A percentile compares a stretch with the other conserved stretches of the same genome.
These are phyloP conservation scores for Pseudozyma sp. DNA, from an alignment of 1,284 basidiomycete genomes.

Conservation along the genomic window DNA sequence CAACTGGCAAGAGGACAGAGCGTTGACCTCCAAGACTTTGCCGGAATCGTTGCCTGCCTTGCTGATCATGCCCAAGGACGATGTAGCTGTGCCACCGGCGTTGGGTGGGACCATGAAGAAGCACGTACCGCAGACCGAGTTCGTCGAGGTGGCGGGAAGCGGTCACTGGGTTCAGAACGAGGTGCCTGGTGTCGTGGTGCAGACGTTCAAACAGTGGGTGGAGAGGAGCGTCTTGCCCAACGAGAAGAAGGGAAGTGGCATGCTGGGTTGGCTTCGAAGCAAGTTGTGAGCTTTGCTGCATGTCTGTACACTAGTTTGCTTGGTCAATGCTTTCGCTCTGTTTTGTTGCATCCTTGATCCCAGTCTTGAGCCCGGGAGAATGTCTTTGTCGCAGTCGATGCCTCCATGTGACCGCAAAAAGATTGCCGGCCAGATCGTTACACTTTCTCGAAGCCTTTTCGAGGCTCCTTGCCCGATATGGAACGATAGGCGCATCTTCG, in stretches of 20 bases:
- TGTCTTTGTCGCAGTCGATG: not conserved
- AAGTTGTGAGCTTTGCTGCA: constrained; percentile 17
- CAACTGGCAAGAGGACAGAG: constrained; percentile 54
- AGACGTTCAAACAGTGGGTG: constrained; percentile 46
- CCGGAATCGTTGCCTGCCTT: constrained; percentile 44
- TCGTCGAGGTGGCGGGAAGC: constrained; percentile 35
- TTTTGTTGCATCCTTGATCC: too few species aligned
- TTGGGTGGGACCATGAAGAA: constrained; percentile 44
- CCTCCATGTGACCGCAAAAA: too few species aligned
- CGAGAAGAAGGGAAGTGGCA: constrained; percentile 38
- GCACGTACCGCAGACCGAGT: constrained; percentile 43
- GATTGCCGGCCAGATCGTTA: too few species aligned
- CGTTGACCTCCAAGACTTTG: constrained; percentile 26
- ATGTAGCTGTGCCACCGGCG: constrained; percentile 47
- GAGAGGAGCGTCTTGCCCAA: constrained; percentile 40
- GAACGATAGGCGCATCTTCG: constrained; percentile 1
- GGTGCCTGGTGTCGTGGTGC: constrained; percentile 39
- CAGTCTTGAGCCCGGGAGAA: too few species aligned
- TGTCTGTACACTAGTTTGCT: too few species aligned
- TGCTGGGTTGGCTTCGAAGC: constrained; percentile 36
- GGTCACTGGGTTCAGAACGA: constrained; percentile 56
- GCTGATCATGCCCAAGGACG: constrained; percentile 48
- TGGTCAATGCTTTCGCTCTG: not conserved
- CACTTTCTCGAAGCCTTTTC: too few species aligned
- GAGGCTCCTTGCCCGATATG: constrained; percentile 2